phyloP scores from a whole-genome alignment of 2,329 filamentous ascomycete species.

The Fusarium vanettenii region DNA sequence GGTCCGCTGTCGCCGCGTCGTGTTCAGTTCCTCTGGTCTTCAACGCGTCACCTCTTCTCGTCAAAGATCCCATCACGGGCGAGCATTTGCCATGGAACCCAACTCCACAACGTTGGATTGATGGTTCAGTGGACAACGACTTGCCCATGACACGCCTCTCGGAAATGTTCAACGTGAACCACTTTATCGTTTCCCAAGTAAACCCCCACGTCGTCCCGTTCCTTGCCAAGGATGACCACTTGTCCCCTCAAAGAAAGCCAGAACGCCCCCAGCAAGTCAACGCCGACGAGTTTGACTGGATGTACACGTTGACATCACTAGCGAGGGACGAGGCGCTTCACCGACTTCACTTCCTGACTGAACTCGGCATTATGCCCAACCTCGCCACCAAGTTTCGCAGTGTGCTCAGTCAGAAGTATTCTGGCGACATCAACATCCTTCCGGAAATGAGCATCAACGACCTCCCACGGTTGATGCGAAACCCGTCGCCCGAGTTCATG shows the following conservation, averaged over 20 bases:
- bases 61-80: constrained; percentile 86
- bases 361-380: constrained; percentile 84
- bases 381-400: constrained; percentile 81
- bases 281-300: constrained; percentile 64
- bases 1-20: constrained; percentile 95
- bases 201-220: constrained; percentile 95
- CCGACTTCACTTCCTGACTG: constrained; percentile 81
- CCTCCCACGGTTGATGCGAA: constrained; percentile 81
- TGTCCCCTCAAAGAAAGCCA: constrained; percentile 51
- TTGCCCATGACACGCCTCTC: constrained; percentile 89
- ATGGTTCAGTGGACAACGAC: constrained; percentile 95
- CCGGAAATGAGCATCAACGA: constrained; percentile 81
- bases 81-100: constrained; percentile 86
- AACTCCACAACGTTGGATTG: constrained; percentile 87
- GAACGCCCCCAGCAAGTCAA: constrained; percentile 40
- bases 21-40: constrained; percentile 93
- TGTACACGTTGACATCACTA: constrained; percentile 75
- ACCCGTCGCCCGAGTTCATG: constrained; percentile 91
- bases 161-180: constrained; percentile 98
- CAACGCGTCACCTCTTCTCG: constrained; percentile 79
- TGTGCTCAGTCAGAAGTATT: constrained; percentile 90
- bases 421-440: constrained; percentile 93
- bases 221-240: constrained; percentile 77
- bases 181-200: constrained; percentile 97
- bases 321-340: constrained; percentile 85